Evolutionary conservation across 1,284 basidiomycete genomes (phyloP), one percentile per base, ranked within the genome.

Genomic region (Stereum hirsutum): DNA sequence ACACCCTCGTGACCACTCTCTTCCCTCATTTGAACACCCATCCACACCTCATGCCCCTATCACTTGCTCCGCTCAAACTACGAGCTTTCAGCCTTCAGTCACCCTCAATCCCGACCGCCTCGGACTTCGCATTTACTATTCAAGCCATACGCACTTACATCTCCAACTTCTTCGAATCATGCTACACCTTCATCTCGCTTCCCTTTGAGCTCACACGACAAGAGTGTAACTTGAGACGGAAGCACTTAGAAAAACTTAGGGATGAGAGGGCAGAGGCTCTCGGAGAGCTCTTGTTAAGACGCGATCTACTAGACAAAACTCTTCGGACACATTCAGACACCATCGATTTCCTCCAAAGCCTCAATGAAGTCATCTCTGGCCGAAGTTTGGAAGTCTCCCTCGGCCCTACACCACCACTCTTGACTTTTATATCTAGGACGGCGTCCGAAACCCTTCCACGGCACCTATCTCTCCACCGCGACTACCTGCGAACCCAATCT

Each of bases 201-300:
- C 79, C 80, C 0, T 48, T 80, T 8, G 64, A 71, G 38, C 68
- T 87, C 8, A 65, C 76, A 3, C 66, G 69, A 14, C 74, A 81
- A 43, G 86, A 89, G 59, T 85, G 82, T 53, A 59, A 57, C 25
- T 61, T 69, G 48, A 81, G 79, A 49, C 69, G 72, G n/a, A 63
- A 64, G 43, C 66, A 72, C 41, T 65, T 87, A 14, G 72, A 80
- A 47, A 66, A 60, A 20, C 65, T 86, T 6, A 69, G 85, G 17
- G 72, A 89, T 51, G 68, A 78, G 48, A 68, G 75, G 8, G 84
- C 85, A 1, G 68, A 78, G 51, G 60, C 68, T 2, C 69, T 88
- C 3, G 85, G 84, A 1, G 56, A 58, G 5, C 66, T 89, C 4
- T 64, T 77, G 2, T 66, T 65, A 30, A 62, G 78, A 53, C 70